Base-by-base conservation (phyloP, 495 filamentous ascomycete species). In the Hyaloscypha finlandica region DNA sequence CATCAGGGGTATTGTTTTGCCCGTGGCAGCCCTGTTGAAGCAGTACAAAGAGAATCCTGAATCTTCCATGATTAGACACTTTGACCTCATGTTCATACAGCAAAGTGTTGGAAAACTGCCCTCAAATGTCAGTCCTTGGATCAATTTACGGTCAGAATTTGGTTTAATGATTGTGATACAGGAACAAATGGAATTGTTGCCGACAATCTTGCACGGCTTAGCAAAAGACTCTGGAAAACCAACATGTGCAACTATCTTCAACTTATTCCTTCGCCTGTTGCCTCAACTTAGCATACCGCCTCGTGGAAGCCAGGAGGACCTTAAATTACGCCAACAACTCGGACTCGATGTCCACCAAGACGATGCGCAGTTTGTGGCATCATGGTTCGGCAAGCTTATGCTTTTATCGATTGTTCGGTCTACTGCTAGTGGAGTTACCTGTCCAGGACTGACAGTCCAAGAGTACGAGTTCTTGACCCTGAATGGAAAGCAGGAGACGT, bases 41-140 rank as follows among this genome's bases (percentile, higher is more conserved):
- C 95, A 97, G 74, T 97, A 94, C 83, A 97, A 97, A 73, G 89
- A 89, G 29, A 86, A 88, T 60, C 84, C 80, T 12, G 74, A 81
- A 8, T 81, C 81, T n/a, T 81, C 90, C 2, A 83, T 97, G 8
- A 84, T 99, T 59, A 86, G 90, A 65, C 91, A 97, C 73, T 92
- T 97, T 76, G 95, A 97, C 80, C 76, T 98, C 61, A 80, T 90
- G 35, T 97, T 96, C 76, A 88, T 97, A 35, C 92, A 96, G 71
- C 91, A 95, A 75, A 93, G 94, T 39, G 81, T 97, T 53, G 83
- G 86, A 52, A 86, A 94, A 31, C 79, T 99, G 12, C 76, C 76
- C 71, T 80, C 67, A 59, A 78, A 52, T 73, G 82, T 59, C 74
- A 76, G 45, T 61, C 35, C 4, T 30, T 31, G 20, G 22, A 35